Base-by-base conservation (phyloP, 352 stramenopile genomes). In the Pythium scleroteichum region DNA sequence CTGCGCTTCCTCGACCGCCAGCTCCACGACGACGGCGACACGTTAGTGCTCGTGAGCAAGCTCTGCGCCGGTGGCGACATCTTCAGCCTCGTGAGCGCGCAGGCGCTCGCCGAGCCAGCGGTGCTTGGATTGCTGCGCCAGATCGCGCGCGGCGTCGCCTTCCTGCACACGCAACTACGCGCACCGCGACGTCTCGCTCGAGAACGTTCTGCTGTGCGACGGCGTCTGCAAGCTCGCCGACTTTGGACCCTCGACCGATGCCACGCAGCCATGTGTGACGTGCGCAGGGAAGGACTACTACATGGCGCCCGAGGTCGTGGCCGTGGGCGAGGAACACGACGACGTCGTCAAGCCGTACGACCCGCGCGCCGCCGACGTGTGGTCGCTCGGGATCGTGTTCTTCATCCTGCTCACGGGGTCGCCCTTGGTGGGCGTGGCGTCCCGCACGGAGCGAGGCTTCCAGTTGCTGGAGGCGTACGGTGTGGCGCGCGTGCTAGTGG, bases 161-260 rank as follows among this genome's bases (percentile, higher is more conserved):
- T 48, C 46, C 55, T 63, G 14, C 55, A 63, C n/a, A 17, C 17
- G 24, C 26, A n/a, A 5, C 35, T 55, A 4, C 32, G 42, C 24
- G 47, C 63, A 71, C 27, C 63, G 63, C 32, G 63, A 71, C 49
- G 14, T 71, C 13, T 66, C 56, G 20, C 57, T 71, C 2, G 64
- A 71, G 56, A 71, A 71, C 46, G 54, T 71, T 12, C 41, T 71
- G 29, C 38, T 71, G 0, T 46, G 27, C 20, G 14, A 67, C 24
- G 57, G 53, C 39, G 38, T 26, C 7, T 71, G 64, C 41, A 66
- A 71, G 46, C 23, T 71, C 8, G 49, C 32, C 42, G 64, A 64
- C 33, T 62, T 64, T 50, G 64, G 64, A 7, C 49, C 44, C 12
- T 24, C 42, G 10, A 20, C 42, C 14, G 19, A 29, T 19, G 42